Evolutionary conservation across 164 flowering plant genomes (phyloP).

Genomic region (Liriodendron chinense): DNA sequence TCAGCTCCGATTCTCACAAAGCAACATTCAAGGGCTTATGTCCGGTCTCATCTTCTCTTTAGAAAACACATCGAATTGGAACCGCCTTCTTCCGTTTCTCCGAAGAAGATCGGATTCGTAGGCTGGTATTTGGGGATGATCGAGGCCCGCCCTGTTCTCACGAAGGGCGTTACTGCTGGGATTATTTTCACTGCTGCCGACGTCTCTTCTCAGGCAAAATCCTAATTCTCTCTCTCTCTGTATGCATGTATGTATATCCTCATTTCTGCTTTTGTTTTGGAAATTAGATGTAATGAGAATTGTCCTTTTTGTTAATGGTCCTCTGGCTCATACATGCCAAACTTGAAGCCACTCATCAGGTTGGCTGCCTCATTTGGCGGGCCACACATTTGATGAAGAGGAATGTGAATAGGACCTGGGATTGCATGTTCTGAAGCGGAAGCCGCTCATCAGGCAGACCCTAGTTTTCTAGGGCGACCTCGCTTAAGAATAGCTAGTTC

Average conservation of each 20-base stretch:
- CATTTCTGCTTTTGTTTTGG: neutral
- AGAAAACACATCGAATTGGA: neutral
- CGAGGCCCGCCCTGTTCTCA: constrained; percentile 63
- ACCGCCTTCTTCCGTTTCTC: neutral
- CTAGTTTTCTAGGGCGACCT: no score
- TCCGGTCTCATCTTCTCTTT: neutral
- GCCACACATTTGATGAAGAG: no score
- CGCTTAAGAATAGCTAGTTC: no score
- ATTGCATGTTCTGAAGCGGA: no score
- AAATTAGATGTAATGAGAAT: no score
- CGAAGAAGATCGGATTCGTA: neutral
- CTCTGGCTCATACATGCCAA: no score
- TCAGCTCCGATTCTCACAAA: neutral
- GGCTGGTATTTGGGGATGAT: constrained; percentile 81
- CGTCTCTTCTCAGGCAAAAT: constrained; percentile 64
- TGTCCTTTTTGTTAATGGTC: no score
- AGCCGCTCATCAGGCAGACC: no score
- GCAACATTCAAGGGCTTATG: neutral
- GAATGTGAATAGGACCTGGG: no score
- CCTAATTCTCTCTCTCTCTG: neutral
- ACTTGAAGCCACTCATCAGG: no score
- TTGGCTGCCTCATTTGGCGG: no score
- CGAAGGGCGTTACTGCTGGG: constrained; percentile 68
- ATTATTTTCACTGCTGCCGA: constrained; percentile 84
- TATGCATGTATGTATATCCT: neutral